Base-by-base conservation (phyloP, 2,329 filamentous ascomycete genomes). In the Calonectria hawksworthii region DNA sequence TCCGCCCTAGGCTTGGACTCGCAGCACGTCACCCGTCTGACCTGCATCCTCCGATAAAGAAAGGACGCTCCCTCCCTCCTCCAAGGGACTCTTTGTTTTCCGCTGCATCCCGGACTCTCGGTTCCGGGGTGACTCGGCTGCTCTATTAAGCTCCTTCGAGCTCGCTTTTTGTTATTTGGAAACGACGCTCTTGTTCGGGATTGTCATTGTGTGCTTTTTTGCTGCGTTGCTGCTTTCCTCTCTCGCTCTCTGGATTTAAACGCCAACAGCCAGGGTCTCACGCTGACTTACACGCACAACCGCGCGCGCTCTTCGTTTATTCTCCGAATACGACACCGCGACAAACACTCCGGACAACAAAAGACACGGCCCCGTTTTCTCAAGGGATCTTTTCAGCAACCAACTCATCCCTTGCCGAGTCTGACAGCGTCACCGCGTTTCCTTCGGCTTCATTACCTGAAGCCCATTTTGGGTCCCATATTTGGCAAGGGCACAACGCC, bases 401-500 rank as follows among this genome's bases (percentile, higher is more conserved):
- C 38, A 34, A 63, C 34, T 26, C 26, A 51, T 59, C 65, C 64
- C 36, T 66, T 65, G 34, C 23, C 28, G 21, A 34, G 21, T 47
- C 51, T 47, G 44, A 44, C 52, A 68, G 51, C 56, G 28, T 38
- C 47, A 32, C 61, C 21, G 64, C 70, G 21, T 9, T n/a, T 26
- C n/a, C 13, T 56, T 38, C 36, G 18, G 18, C 28, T 13, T 36
- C 72, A 44, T 67, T 50, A 38, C 59, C 30, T 18, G 32, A 50
- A 67, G 18, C 44, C n/a, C 50, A 56, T 70, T 44, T 63, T 68
- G 52, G 70, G 23, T 32, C 68, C 63, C 47, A 59, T 68, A 56
- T 59, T 68, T 67, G 68, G 68, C 68, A 71, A 54, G 73, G 73
- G 69, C 72, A 65, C 51, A 68, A 52, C 51, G 51, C 68, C 63